Base-by-base conservation (phyloP, 192 early-diverging fungal species). In the Podila clonocystis region DNA sequence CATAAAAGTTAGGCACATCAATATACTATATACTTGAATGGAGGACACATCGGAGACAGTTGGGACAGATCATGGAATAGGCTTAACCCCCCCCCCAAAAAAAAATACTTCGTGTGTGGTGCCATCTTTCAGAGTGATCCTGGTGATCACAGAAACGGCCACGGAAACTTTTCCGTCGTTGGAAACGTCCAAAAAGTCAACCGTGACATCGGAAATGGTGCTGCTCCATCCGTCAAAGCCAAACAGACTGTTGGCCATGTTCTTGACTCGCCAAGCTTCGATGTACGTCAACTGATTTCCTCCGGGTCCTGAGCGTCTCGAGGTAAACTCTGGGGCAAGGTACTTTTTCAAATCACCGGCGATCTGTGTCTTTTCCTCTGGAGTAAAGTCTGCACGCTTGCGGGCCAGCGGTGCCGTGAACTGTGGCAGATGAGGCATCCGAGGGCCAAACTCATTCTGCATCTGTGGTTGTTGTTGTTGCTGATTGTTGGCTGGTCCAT, bases 151-250 rank as follows among this genome's bases (percentile, higher is more conserved):
- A 29, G 93, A 94, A 1, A 96, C 87, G 1, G 95, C 95, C 0
- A 95, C 63, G 50, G 70, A 91, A 31, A 88, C 83, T 19, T 76
- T 85, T 13, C 91, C 90, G 28, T 75, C 67, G 9, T 64, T 48
- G 48, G 70, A 65, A 0, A 62, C 60, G 69, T 87, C 73, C 70
- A 95, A 87, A 89, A 88, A 96, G 83, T 99, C 97, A 4, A 97
- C 86, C 4, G 86, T 85, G 50, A 91, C 87, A 59, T 88, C 86
- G n/a, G 89, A 82, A 67, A 99, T 91, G 28, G 83, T 83, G 29
- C 90, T 89, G 48, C 87, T 88, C 97, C 97, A 99, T 12, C 97
- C 97, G 72, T 97, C 89, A 80, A 98, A 98, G 5, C 97, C 98
- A 87, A 99, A 98, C 8, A 97, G 72, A 31, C 95, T 91, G 72